Evolutionary conservation across 2,329 filamentous ascomycete genomes (phyloP).

Genomic region (Camillea tinctor): DNA sequence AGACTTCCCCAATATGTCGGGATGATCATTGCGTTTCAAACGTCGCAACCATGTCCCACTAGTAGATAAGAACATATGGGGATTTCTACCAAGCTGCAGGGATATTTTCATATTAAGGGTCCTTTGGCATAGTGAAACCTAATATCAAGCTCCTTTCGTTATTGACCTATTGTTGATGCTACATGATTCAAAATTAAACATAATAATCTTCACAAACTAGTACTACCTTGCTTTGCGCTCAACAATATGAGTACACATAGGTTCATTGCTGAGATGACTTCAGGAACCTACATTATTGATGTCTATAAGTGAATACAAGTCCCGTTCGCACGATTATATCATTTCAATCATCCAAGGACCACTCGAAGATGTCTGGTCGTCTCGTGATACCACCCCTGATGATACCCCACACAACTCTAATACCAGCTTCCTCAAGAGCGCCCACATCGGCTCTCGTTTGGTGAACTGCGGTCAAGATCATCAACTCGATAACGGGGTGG

Average conservation of each 20-base stretch:
- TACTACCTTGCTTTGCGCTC: too few species aligned
- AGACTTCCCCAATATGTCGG: neutral
- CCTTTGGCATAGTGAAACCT: too few species aligned
- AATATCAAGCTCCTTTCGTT: too few species aligned
- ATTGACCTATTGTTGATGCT: too few species aligned
- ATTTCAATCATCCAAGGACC: neutral
- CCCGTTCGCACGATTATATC: neutral
- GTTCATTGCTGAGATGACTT: too few species aligned
- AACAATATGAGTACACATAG: too few species aligned
- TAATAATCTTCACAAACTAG: too few species aligned
- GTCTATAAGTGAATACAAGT: too few species aligned
- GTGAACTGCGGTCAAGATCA: neutral
- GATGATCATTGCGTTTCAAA: neutral
- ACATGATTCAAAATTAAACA: too few species aligned
- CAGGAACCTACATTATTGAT: too few species aligned
- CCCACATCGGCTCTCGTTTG: neutral
- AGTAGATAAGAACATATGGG: neutral
- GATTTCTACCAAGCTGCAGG: neutral
- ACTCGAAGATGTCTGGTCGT: slow-evolving; percentile 1
- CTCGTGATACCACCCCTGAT: neutral
- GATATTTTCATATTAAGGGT: neutral
- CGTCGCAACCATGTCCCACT: neutral
- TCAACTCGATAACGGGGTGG: neutral
- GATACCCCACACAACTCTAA: slow-evolving; percentile 3
- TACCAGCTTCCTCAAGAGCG: neutral